Conservation (phyloP, 2,329 filamentous ascomycete species). For the Colletotrichum sp. region DNA sequence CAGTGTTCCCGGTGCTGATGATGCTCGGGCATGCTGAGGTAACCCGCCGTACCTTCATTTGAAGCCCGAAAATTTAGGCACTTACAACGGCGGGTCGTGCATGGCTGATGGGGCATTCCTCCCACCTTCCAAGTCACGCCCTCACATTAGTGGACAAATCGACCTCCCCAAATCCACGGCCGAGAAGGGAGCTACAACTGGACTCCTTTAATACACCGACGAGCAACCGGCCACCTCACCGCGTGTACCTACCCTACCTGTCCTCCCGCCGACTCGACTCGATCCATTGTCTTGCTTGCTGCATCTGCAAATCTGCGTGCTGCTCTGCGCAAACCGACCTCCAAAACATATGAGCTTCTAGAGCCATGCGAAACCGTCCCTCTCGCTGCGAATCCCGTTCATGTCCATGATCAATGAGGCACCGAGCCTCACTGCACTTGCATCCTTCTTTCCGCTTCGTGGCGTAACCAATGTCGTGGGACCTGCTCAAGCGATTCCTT, state of each 20-base stretch:
- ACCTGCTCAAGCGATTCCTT: conserved; percentile 87
- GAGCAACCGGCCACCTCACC: conserved; percentile 1
- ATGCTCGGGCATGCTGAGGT: conserved; percentile 13
- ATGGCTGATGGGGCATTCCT: conserved; percentile 14
- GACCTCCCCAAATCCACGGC: conserved; percentile 10
- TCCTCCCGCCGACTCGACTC: background rate
- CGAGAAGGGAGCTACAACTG: conserved; percentile 4
- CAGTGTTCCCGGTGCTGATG: background rate
- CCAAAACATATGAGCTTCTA: conserved; percentile 1
- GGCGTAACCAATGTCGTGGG: conserved; percentile 72
- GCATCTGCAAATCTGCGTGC: conserved; percentile 6
- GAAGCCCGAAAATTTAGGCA: conserved; percentile 17
- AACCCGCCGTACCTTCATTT: conserved; percentile 13
- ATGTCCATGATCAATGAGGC: conserved; percentile 41
- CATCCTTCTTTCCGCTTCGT: conserved; percentile 28
- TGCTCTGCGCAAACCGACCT: background rate
- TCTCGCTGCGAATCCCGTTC: conserved; percentile 24
- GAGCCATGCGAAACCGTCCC: conserved; percentile 28
- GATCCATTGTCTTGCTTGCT: background rate
- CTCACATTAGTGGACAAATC: conserved; percentile 20
- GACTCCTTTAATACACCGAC: background rate
- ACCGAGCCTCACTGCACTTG: conserved; percentile 30
- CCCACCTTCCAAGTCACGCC: conserved; percentile 20
- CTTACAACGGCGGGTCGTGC: conserved; percentile 12
- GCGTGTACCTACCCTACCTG: background rate